Base-by-base conservation (phyloP, 805 yeast species). In the Myxozyma neglecta region DNA sequence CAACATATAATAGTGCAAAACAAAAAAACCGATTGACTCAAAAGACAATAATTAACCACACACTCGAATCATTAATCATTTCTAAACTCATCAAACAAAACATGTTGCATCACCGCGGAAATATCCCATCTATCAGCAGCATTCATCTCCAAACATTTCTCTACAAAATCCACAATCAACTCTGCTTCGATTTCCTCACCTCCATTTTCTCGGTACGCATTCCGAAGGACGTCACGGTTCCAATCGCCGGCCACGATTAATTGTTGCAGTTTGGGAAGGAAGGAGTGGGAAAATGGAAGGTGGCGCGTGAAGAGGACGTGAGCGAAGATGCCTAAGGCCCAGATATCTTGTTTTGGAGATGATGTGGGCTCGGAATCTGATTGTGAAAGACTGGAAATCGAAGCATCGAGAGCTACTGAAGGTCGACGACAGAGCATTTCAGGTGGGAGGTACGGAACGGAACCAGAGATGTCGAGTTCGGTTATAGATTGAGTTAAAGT, bases 371-470 rank as follows among this genome's bases (percentile, higher is more conserved):
- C 1, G 16, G 57, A 89, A 86, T 1, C 87, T 87, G 58, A 24
- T 5, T 24, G 83, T 70, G 69, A 5, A 18, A 51, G 18, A 29
- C 46, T 29, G 24, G 34, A 42, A 13, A 74, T 59, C 62, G 51
- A 86, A 77, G 70, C 44, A 32, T 20, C 32, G 24, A 29, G 18
- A 85, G 20, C 10, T 42, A 16, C 20, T 10, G 46, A 16, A 42
- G 77, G 2, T 56, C 56, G 5, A 0, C 88, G 86, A 45, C 78
- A 76, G 45, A 91, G 75, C 16, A 90, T 78, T 71, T 92, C 97
- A 0, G 98, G 98, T 0, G 96, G 83, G 0, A 97, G 96, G 72
- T 90, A 92, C 0, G 97, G 97, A 37, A 92, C 77, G 1, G 97
- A 91, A 0, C 98, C 98, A 53, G 90, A 59, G 35, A 63, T 20